A percentile compares a stretch with the other conserved stretches of the same genome.
Evolutionary conservation across 208 protist species (phyloP).

Genomic region (Novymonas esmeraldas): DNA sequence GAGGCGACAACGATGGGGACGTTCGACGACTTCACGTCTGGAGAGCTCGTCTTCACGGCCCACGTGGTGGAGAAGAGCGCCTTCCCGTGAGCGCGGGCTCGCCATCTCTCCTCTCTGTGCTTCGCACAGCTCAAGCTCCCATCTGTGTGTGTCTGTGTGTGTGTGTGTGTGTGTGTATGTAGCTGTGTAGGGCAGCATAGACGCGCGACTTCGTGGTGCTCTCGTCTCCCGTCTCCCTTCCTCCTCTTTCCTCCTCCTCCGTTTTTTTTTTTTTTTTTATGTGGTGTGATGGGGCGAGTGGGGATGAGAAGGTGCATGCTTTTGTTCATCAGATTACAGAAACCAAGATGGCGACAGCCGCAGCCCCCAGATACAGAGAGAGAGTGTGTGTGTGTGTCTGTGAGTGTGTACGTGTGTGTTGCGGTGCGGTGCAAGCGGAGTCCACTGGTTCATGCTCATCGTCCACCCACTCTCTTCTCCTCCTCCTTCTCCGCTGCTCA

Average conservation of each 20-base stretch:
- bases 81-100: not conserved
- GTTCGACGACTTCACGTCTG: slow-evolving; percentile 62
- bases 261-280: not conserved
- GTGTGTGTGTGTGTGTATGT: not conserved
- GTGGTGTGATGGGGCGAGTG: not conserved
- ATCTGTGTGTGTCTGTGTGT: not conserved
- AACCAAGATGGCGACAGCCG: too few species aligned
- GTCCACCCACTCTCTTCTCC: not conserved
- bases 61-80: slow-evolving; percentile 40
- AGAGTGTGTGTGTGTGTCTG: not conserved
- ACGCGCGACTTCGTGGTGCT: too few species aligned
- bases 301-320: not conserved
- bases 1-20: slow-evolving; percentile 68
- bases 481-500: not conserved
- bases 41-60: slow-evolving; percentile 69
- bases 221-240: too few species aligned
- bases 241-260: not conserved
- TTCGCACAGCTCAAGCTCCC: not conserved
- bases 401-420: slow-evolving; percentile 1
- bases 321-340: too few species aligned
- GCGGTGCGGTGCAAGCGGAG: not conserved
- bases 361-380: not conserved
- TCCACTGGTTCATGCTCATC: not conserved
- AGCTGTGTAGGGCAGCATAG: too few species aligned
- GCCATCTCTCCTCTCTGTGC: slow-evolving; percentile 1